phyloP scores from a whole-genome alignment of 2,329 filamentous ascomycete genomes.

The Cytospora piceae region DNA sequence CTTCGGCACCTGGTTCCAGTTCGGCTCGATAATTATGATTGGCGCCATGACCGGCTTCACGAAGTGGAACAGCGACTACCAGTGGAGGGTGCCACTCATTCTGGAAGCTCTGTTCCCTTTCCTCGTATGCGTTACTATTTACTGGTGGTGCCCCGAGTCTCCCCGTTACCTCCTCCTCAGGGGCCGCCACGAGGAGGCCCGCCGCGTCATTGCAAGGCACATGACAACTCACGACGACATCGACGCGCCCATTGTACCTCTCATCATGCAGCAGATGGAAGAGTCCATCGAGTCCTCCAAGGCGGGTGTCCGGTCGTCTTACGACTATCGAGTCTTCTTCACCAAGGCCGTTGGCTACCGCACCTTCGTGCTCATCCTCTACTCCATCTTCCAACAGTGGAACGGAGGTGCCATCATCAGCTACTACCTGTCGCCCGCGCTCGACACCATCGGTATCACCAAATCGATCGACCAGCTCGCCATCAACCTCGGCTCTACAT shows the following conservation, averaged over 20 bases:
- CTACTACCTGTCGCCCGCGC: constrained; percentile 45
- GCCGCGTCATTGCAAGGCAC: constrained; percentile 43
- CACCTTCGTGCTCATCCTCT: constrained; percentile 48
- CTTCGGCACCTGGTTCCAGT: constrained; percentile 51
- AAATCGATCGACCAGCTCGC: constrained; percentile 44
- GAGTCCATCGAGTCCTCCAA: constrained; percentile 46
- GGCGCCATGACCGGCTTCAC: constrained; percentile 48
- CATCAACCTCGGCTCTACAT: constrained; percentile 48
- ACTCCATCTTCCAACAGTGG: constrained; percentile 52
- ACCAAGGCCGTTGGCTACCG: constrained; percentile 48
- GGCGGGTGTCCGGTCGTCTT: constrained; percentile 43
- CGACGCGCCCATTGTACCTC: constrained; percentile 46
- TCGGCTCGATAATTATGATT: constrained; percentile 47
- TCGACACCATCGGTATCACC: constrained; percentile 48
- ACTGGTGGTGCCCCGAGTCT: constrained; percentile 42
- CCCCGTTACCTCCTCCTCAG: constrained; percentile 42
- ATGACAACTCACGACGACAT: constrained; percentile 46
- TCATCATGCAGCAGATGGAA: constrained; percentile 48
- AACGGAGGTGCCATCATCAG: constrained; percentile 51
- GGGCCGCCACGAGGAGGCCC: constrained; percentile 40
- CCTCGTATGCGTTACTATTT: constrained; percentile 49
- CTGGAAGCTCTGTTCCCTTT: constrained; percentile 53
- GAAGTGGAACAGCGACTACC: constrained; percentile 42
- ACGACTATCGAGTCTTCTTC: constrained; percentile 52
- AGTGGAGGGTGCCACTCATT: constrained; percentile 46